These are phyloP conservation scores for Nicotiana knightiana DNA, from an alignment of 257 asterid genomes.

Conservation along the genomic window DNA sequence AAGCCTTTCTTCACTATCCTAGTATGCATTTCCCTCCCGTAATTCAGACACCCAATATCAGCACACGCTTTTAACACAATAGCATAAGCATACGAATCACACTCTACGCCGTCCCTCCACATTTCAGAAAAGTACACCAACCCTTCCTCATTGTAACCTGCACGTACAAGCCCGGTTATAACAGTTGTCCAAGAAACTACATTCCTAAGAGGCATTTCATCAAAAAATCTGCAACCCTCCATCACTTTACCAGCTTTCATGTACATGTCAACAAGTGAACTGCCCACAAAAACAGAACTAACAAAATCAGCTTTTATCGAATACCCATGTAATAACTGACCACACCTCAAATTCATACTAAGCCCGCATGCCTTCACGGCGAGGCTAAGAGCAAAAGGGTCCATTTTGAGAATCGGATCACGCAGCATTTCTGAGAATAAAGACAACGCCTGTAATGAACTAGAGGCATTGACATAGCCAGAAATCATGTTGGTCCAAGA, in stretches of 20 bases:
- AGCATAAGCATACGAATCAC: constrained; percentile 70
- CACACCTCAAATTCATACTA: constrained; percentile 32
- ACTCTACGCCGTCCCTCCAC: constrained; percentile 62
- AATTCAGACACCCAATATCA: constrained; percentile 43
- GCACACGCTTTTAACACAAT: constrained; percentile 91
- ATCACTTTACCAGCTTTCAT: constrained; percentile 57
- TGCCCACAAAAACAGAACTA: constrained; percentile 76
- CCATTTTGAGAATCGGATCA: constrained; percentile 39
- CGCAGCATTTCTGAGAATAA: constrained; percentile 61
- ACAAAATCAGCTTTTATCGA: constrained; percentile 47
- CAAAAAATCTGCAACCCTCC: constrained; percentile 56
- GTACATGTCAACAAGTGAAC: constrained; percentile 77
- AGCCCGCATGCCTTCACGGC: constrained; percentile 76
- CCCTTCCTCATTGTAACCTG: constrained; percentile 49
- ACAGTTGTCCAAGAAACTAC: constrained; percentile 93
- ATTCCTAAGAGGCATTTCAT: constrained; percentile 78
- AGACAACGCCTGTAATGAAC: constrained; percentile 57
- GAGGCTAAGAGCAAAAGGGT: constrained; percentile 71
- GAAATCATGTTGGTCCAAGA: constrained; percentile 84
- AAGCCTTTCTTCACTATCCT: constrained; percentile 59
- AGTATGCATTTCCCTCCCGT: constrained; percentile 75
- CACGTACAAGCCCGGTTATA: constrained; percentile 81
- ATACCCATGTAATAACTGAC: constrained; percentile 56
- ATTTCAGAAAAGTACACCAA: constrained; percentile 52
- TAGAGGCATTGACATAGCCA: constrained; percentile 57